Conservation (phyloP, 768 basidiomycete genomes). For the Astraeus odoratus region DNA sequence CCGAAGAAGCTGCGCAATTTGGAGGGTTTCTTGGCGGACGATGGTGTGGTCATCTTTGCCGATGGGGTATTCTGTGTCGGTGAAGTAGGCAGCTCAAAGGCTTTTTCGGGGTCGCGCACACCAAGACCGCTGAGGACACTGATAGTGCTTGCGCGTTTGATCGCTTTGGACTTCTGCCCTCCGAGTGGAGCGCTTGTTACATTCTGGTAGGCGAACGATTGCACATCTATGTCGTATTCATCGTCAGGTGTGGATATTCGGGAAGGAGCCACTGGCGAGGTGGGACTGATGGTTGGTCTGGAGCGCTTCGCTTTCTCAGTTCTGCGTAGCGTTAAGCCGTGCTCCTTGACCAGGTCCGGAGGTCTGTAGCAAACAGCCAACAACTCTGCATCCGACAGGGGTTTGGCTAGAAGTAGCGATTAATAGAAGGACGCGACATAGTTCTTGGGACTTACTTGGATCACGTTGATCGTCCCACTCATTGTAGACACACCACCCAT, state of each 20-base stretch:
- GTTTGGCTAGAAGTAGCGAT: slow-evolving; percentile 42
- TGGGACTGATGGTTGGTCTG: slow-evolving; percentile 33
- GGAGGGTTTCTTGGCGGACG: slow-evolving; percentile 40
- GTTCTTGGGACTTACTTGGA: slow-evolving; percentile 35
- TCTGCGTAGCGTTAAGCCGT: slow-evolving; percentile 69
- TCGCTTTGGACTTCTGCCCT: slow-evolving; percentile 14
- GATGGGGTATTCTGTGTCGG: slow-evolving; percentile 29
- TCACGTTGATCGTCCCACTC: slow-evolving; percentile 50
- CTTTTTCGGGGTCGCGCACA: slow-evolving; percentile 69
- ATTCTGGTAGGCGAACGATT: slow-evolving; percentile 26
- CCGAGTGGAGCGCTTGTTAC: slow-evolving; percentile 22
- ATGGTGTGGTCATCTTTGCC: slow-evolving; percentile 11
- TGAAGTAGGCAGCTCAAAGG: slow-evolving; percentile 51
- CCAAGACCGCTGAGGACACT: slow-evolving; percentile 93
- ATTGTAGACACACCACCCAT: slow-evolving; percentile 85
- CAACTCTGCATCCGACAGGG: slow-evolving; percentile 76
- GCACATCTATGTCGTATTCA: slow-evolving; percentile 31
- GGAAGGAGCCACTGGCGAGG: slow-evolving; percentile 20
- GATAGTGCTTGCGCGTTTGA: slow-evolving; percentile 88
- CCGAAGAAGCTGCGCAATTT: slow-evolving; percentile 96
- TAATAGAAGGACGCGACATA: not conserved
- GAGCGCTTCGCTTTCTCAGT: slow-evolving; percentile 35
- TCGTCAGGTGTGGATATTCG: slow-evolving; percentile 23
- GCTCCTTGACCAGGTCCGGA: slow-evolving; percentile 71
- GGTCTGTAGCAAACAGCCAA: slow-evolving; percentile 79